Conservation (phyloP, 345 rosid genomes). For the Syzygium aqueum region DNA sequence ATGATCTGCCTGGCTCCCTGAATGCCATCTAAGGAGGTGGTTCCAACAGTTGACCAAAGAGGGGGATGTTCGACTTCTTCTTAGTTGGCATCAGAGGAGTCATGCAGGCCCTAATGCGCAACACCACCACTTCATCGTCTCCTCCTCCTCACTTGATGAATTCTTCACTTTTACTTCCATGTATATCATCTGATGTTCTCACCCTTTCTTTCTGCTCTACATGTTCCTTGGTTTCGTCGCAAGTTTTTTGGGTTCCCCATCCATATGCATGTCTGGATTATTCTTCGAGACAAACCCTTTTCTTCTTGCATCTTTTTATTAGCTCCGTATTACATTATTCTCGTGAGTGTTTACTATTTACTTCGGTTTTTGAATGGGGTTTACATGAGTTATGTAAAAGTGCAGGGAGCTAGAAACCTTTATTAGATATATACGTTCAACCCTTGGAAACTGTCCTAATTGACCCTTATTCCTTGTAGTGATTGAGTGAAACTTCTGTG, state of each 20-base stretch:
- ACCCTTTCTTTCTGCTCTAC: background rate
- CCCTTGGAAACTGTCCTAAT: background rate
- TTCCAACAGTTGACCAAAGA: background rate
- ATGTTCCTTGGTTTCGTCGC: background rate
- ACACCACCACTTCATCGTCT: background rate
- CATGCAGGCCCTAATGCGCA: background rate
- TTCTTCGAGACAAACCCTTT: background rate
- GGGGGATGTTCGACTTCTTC: background rate
- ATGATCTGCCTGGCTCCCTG: constrained; percentile 1
- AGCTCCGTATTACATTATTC: background rate
- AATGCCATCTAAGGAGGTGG: constrained; percentile 16
- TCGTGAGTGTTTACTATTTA: background rate
- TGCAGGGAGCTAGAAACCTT: background rate
- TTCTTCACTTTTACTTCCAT: background rate
- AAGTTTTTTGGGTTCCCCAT: background rate
- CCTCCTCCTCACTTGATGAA: background rate
- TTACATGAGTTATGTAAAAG: background rate
- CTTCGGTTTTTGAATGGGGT: background rate
- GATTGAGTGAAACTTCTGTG: background rate
- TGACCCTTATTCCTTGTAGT: background rate
- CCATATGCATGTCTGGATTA: background rate
- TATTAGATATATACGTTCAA: background rate
- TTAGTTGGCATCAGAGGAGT: background rate
- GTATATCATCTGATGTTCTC: background rate
- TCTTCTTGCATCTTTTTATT: background rate